Evolutionary conservation across 2,329 filamentous ascomycete species (phyloP), one percentile per base, ranked within the genome.

Genomic region (Aspergillus piperis): DNA sequence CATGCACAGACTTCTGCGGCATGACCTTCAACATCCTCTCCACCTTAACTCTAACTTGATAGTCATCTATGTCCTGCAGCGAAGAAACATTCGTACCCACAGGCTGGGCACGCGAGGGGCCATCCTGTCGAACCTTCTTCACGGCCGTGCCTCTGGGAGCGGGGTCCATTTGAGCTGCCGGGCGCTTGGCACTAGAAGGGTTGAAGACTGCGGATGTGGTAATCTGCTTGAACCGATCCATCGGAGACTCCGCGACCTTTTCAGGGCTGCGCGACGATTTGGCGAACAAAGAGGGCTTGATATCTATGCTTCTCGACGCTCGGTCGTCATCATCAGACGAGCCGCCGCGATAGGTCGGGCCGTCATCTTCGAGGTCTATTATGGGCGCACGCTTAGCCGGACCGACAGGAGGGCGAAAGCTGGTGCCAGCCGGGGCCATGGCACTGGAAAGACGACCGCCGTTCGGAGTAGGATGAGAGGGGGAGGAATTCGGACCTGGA

Each of bases 351-450:
- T 87, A 84, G 2, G 81, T 80, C 2, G 85, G 84, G 3, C 80
- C 81, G 47, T 84, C 83, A 54, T 86, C 84, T 5, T 82, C 85
- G 15, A 81, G 77, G 51, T 85, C 79, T 25, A 82, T 68, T 57
- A 74, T 72, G 41, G 77, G 72, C 51, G 72, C 67, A 67, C 73
- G 68, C 61, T 76, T 76, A 49, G 73, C 68, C 48, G 82, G 78
- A 21, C 76, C 73, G 15, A 73, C 71, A 50, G 80, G 83, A 41
- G 85, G 80, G 64, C 85, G 84, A 69, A 90, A 94, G 8, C 82
- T 75, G 0, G 92, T 96, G 6, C 92, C 90, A 49, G 87, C 84
- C 27, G 92, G 90, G 38, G 91, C 90, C 80, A 96, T 89, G 48
- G 86, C 77, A 63, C 81, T 87, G 21, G 83, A 85, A 47, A 89